These are phyloP conservation scores for Ustilago trichophora DNA, from an alignment of 1,284 basidiomycete species.

Conservation along the genomic window DNA sequence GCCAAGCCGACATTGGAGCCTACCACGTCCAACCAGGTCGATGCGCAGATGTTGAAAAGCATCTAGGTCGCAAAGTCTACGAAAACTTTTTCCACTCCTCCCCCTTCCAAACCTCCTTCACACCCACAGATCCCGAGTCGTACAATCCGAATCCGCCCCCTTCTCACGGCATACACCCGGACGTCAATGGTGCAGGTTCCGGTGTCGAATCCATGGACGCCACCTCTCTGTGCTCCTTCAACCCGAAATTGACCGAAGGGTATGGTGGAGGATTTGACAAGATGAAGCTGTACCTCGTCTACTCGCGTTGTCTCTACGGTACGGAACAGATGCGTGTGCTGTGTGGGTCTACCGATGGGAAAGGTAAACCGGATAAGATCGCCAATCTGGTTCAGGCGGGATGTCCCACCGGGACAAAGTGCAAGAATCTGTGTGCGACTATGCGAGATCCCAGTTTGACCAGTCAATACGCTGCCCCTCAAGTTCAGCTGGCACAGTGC, in stretches of 20 bases:
- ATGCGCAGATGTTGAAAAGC: constrained; percentile 14
- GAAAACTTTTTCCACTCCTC: constrained; percentile 5
- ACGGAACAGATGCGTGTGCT: constrained; percentile 19
- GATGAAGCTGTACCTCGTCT: constrained; percentile 25
- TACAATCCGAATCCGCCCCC: too few relatives aligned
- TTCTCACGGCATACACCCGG: not conserved
- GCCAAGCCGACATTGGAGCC: constrained; percentile 26
- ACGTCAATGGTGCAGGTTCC: not conserved
- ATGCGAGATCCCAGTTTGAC: constrained; percentile 16
- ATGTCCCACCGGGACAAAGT: constrained; percentile 19
- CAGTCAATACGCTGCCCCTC: constrained; percentile 16
- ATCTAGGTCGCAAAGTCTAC: constrained; percentile 8
- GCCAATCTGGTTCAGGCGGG: constrained; percentile 18
- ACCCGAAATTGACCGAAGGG: constrained; percentile 20
- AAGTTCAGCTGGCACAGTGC: constrained; percentile 33
- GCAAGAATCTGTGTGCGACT: constrained; percentile 34
- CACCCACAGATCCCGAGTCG: too few relatives aligned
- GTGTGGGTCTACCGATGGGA: constrained; percentile 12
- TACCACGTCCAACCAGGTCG: constrained; percentile 36
- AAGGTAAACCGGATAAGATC: constrained; percentile 6
- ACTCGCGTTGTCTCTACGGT: constrained; percentile 22
- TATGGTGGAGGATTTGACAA: constrained; percentile 20
- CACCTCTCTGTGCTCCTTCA: constrained; percentile 23
- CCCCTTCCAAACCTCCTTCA: constrained; percentile 16
- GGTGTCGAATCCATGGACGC: constrained; percentile 14